These are phyloP conservation scores for Russula olivacea DNA, from an alignment of 768 basidiomycete species.

Conservation along the genomic window DNA sequence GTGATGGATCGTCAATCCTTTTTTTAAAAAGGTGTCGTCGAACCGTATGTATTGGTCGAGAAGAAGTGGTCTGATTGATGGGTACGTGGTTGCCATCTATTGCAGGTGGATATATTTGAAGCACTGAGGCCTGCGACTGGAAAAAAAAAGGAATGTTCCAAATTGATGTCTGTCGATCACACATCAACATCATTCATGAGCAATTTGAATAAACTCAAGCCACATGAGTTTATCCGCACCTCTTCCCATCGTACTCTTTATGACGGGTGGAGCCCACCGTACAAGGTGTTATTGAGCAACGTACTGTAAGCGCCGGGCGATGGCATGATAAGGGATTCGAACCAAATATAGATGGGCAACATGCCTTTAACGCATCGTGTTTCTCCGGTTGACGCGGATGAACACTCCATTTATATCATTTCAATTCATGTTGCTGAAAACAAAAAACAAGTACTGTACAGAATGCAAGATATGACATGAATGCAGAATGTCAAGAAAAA, in stretches of 20 bases:
- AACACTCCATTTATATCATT: no score
- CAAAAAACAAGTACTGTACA: neutral
- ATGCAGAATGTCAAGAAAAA: neutral
- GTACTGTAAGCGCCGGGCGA: neutral
- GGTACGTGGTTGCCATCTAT: neutral
- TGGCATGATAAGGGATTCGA: neutral
- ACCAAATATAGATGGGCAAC: neutral
- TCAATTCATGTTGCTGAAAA: neutral
- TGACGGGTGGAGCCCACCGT: neutral
- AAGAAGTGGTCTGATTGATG: neutral
- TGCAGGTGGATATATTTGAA: neutral
- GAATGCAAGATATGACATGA: neutral
- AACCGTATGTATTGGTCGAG: neutral
- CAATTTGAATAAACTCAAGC: constrained; percentile 10
- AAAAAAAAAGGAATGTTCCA: neutral
- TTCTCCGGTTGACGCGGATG: no score
- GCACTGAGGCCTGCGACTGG: neutral
- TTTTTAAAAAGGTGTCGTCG: neutral
- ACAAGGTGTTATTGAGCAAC: neutral
- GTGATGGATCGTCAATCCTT: neutral
- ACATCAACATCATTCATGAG: neutral
- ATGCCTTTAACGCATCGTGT: no score
- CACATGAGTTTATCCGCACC: constrained; percentile 7
- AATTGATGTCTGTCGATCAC: neutral
- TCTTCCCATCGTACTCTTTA: constrained; percentile 10